Base-by-base conservation (phyloP, 495 filamentous ascomycete species). In the Aspergillus cristatus region DNA sequence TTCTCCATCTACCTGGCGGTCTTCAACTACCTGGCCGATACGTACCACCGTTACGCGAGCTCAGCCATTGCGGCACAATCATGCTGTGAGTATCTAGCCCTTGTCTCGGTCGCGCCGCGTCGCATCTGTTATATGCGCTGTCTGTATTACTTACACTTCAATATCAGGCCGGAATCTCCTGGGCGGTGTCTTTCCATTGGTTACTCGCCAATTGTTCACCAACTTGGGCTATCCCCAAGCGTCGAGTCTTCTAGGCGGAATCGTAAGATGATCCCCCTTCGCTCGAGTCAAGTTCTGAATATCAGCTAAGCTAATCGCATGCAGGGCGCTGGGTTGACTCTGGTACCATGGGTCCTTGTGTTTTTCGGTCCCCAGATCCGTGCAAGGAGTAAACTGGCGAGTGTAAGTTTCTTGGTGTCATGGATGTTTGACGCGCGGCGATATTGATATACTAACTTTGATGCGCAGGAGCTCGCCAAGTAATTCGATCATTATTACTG, bases 1-100 rank as follows among this genome's bases (percentile, higher is more conserved):
- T 86, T 85, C 52, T 79, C 77, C 29, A 76, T 96, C 31, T 96
- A 95, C 52, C 68, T 97, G 6, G 84, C 89, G 1, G 81, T 85
- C 0, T 95, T 95, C 64, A 97, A 95, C 48, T 95, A 95, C 46
- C 71, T 95, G 11, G 87, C 88, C n/a, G 90, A 95, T 57, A 82
- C 75, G 1, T 97, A 94, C 55, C 81, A 86, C 52, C 67, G 73
- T 0, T 94, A 86, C 48, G 86, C 89, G 1, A 85, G 78, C 37
- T 91, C 83, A 7, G 89, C 89, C 2, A 66, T 96, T 32, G 90
- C 90, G 1, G 87, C 88, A 8, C 89, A 96, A 60, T 81, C 75
- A 4, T 90, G 86, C 48, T 80, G 76, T 69, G 48, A 18, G 63
- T 50, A 12, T 18, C 25, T 22, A n/a, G 15, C 17, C 17, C 16